phyloP scores from a whole-genome alignment of 2,329 filamentous ascomycete genomes.

The Harringtonia lauricola region DNA sequence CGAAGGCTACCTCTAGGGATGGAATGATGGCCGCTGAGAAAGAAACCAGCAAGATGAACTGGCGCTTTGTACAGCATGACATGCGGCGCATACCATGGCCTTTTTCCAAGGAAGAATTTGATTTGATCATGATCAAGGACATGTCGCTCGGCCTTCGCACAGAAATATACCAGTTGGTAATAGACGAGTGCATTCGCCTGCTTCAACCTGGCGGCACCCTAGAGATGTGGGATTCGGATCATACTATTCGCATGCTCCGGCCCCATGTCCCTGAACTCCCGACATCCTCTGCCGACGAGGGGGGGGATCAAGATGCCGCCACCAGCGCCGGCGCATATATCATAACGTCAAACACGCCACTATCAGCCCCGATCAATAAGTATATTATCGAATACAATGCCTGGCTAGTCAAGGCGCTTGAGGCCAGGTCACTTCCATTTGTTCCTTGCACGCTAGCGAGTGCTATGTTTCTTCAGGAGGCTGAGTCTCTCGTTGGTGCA shows the following conservation, averaged over 20 bases:
- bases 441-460: conserved; percentile 71
- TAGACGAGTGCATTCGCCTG: conserved; percentile 67
- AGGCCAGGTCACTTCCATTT: conserved; percentile 55
- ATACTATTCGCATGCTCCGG: conserved; percentile 70
- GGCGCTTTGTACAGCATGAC: conserved; percentile 84
- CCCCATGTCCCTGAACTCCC: conserved; percentile 57
- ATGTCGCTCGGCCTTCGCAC: conserved; percentile 56
- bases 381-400: conserved; percentile 74
- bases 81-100: conserved; percentile 65
- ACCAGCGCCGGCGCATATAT: conserved; percentile 68
- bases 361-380: conserved; percentile 69
- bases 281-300: conserved; percentile 20
- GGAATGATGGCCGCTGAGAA: conserved; percentile 25
- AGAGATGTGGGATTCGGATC: conserved; percentile 86
- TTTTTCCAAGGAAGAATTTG: conserved; percentile 69
- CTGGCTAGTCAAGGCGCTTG: conserved; percentile 70
- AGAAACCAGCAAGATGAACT: conserved; percentile 53
- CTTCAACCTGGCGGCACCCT: conserved; percentile 67
- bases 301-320: conserved; percentile 53
- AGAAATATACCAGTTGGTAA: conserved; percentile 40
- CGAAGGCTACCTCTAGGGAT: background rate
- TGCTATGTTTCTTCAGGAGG: conserved; percentile 70
- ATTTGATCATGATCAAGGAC: conserved; percentile 83
- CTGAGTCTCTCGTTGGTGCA: conserved; percentile 57
- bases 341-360: conserved; percentile 72